Conservation (phyloP, 139 green algal genomes). For the Haematococcus sp. region DNA sequence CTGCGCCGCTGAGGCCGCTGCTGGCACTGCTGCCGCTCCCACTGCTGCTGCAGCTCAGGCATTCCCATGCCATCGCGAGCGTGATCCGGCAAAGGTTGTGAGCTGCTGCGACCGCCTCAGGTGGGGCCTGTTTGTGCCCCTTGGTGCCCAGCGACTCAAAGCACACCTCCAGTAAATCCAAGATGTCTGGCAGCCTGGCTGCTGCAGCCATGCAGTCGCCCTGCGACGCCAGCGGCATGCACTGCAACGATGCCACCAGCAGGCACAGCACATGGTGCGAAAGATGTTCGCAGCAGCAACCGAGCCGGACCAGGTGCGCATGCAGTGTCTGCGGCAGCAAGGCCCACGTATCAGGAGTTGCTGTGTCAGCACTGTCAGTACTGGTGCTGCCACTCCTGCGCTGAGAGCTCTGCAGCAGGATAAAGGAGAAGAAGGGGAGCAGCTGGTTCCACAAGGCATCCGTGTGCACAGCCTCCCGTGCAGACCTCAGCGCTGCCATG, state of each 20-base stretch:
- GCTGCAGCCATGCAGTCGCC: not conserved
- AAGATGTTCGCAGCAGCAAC: not conserved
- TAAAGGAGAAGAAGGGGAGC: slow-evolving; percentile 25
- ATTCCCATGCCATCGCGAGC: too few relatives aligned
- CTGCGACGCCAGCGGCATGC: not conserved
- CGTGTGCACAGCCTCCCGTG: not conserved
- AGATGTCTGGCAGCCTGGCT: not conserved
- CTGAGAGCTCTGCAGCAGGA: slow-evolving; percentile 14
- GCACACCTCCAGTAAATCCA: slow-evolving; percentile 18
- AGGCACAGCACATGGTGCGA: not conserved
- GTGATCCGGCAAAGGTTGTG: not conserved
- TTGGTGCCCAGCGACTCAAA: slow-evolving; percentile 6
- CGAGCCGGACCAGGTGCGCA: slow-evolving; percentile 10
- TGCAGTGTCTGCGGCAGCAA: slow-evolving; percentile 11
- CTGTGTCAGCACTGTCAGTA: not conserved
- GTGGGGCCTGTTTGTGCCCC: not conserved
- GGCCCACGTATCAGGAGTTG: not conserved
- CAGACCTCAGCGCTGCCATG: not conserved
- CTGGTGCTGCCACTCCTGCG: not conserved
- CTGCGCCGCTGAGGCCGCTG: not conserved
- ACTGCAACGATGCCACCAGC: slow-evolving; percentile 1
- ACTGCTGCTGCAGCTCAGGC: not conserved
- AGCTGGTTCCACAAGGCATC: slow-evolving; percentile 4
- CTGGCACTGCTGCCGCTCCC: not conserved
- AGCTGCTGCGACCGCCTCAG: not conserved